Conservation (phyloP, 176 grass and related monocot genomes). For the Triticum aestivum region DNA sequence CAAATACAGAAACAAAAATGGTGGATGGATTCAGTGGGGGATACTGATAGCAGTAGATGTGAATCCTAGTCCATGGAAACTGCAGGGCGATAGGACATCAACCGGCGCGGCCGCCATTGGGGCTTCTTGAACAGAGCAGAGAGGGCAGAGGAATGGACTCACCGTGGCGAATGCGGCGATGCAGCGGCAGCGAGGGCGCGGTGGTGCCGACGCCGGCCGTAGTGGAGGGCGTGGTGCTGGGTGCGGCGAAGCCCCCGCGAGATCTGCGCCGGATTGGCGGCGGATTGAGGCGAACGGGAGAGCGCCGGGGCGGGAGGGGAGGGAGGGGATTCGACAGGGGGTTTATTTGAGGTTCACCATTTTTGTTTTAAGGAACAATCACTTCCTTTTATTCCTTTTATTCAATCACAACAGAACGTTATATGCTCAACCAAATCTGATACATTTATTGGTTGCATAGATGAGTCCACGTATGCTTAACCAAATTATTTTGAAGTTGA, state of each 20-base stretch:
- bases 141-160: not conserved
- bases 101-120: not conserved
- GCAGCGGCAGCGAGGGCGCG: constrained; percentile 57
- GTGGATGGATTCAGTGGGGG: not conserved
- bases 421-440: too few species aligned
- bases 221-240: constrained; percentile 61
- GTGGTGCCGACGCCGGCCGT: constrained; percentile 69
- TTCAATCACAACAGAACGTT: too few species aligned
- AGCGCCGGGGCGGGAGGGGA: fast-evolving
- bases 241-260: constrained; percentile 16
- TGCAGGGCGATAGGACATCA: not conserved
- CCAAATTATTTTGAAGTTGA: too few species aligned
- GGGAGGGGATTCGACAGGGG: not conserved
- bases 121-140: not conserved
- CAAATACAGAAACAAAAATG: not conserved
- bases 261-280: not conserved
- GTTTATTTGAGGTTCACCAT: not conserved
- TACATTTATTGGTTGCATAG: too few species aligned
- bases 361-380: too few species aligned
- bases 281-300: not conserved
- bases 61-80: not conserved
- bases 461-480: too few species aligned
- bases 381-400: too few species aligned
- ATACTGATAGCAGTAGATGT: not conserved
- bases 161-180: constrained; percentile 42